Conservation (phyloP, 305 asterid species). For the Plantago coronopus region DNA sequence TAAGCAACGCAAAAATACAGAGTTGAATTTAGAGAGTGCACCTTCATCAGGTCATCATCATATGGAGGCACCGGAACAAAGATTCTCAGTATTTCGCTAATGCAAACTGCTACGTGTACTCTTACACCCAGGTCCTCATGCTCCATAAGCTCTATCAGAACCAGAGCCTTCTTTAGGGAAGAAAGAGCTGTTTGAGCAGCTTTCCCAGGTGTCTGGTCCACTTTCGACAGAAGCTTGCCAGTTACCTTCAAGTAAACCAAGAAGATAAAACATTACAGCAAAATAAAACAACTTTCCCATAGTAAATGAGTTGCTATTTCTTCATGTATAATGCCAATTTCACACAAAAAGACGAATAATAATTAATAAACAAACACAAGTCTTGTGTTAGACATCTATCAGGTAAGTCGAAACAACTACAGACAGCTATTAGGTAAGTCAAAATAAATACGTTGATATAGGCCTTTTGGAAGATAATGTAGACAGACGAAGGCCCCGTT, state of each 20-base stretch:
- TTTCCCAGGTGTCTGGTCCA: conserved; percentile 81
- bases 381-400: too few species aligned
- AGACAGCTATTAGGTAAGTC: too few species aligned
- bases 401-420: too few species aligned
- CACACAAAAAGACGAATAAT: too few species aligned
- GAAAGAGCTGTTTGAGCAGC: conserved; percentile 65
- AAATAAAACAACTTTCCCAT: too few species aligned
- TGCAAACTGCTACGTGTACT: conserved; percentile 83
- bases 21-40: conserved; percentile 19
- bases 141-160: conserved; percentile 52
- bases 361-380: too few species aligned
- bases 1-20: not conserved
- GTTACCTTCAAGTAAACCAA: conserved; percentile 38
- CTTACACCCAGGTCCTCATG: conserved; percentile 69
- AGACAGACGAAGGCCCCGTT: too few species aligned
- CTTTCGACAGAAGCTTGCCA: conserved; percentile 53
- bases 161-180: conserved; percentile 58
- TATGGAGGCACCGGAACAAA: conserved; percentile 86
- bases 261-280: conserved; percentile 2
- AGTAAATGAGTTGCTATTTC: too few species aligned
- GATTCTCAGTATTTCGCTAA: conserved; percentile 85
- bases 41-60: conserved; percentile 82
- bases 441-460: too few species aligned
- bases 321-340: too few species aligned
- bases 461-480: too few species aligned